phyloP scores from a whole-genome alignment of 2,329 filamentous ascomycete species.

The Penicillium sp. region DNA sequence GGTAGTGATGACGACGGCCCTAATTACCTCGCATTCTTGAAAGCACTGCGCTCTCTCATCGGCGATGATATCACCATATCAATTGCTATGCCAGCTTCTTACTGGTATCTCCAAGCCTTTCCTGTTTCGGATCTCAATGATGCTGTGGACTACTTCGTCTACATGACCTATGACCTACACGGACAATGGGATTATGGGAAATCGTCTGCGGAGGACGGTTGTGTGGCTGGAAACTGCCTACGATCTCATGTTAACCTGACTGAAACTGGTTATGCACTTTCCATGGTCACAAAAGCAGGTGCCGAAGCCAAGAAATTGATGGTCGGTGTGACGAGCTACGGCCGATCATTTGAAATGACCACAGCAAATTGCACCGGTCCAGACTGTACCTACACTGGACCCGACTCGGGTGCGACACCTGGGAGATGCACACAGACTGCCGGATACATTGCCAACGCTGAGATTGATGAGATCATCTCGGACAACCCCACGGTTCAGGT shows the following conservation, averaged over 20 bases:
- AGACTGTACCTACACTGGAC: no score
- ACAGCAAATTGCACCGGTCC: no score
- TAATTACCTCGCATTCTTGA: conserved; percentile 32
- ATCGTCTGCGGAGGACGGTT: not conserved
- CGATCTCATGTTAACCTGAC: conserved; percentile 8
- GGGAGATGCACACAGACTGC: conserved; percentile 9
- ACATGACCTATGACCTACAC: conserved; percentile 11
- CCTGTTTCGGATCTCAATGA: not conserved
- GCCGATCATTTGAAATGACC: not conserved
- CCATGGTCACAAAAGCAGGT: conserved; percentile 6
- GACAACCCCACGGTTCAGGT: not conserved
- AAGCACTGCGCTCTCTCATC: not conserved
- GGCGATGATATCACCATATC: conserved; percentile 12
- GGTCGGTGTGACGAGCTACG: not conserved
- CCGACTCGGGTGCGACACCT: not conserved
- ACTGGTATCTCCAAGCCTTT: conserved; percentile 36
- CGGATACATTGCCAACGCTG: conserved; percentile 7
- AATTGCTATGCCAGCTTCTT: conserved; percentile 30
- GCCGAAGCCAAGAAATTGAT: not conserved
- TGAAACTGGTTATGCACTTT: conserved; percentile 1
- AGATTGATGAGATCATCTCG: not conserved
- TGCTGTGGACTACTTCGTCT: conserved; percentile 11
- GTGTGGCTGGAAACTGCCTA: conserved; percentile 3
- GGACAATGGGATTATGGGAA: conserved; percentile 8
- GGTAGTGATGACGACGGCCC: conserved; percentile 41